Base-by-base conservation (phyloP, 2,329 filamentous ascomycete species). In the Didymella segeticola region DNA sequence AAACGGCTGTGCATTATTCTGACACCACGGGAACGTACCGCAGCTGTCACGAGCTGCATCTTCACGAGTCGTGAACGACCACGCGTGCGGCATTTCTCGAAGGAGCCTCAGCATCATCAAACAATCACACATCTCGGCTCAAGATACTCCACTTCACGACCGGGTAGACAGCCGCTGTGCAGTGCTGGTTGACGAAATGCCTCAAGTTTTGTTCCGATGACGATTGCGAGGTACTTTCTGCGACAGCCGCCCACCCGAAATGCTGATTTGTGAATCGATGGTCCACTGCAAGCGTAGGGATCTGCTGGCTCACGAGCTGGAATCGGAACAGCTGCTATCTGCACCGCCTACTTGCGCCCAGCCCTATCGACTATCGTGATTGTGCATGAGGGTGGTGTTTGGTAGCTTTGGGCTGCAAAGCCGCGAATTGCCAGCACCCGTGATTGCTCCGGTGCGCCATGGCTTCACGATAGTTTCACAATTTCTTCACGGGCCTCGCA, bases 231-330 rank as follows among this genome's bases (percentile, higher is more conserved):
- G 51, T 41, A 45, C 29, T 23, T 22, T 48, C 43, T 57, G 49
- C 48, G 36, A 58, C 55, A 52, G 53, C 67, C 66, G 57, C 56
- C 66, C 51, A 59, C 57, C 68, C 68, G 68, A 66, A 47, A 34
- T 39, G 46, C 26, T 65, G 58, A 57, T 52, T 47, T 54, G 52
- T 48, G 50, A 52, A 57, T 59, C 36, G 46, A 43, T 56, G 47
- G 37, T 43, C 56, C 53, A 60, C 51, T 56, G 43, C 22, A 38
- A 41, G 54, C 60, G 52, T 47, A 51, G 50, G 57, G 58, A 59
- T 53, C 29, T 47, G 36, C 45, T 53, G 56, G 36, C 47, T 36
- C 53, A 67, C 68, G 68, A 67, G 56, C 62, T 66, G 58, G 58
- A 64, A 68, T 61, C 67, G 68, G 68, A 68, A 65, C 60, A 50